Evolutionary conservation across 306 rosid genomes (phyloP), one percentile per base, ranked within the genome.

Genomic region (Quillaja saponaria): DNA sequence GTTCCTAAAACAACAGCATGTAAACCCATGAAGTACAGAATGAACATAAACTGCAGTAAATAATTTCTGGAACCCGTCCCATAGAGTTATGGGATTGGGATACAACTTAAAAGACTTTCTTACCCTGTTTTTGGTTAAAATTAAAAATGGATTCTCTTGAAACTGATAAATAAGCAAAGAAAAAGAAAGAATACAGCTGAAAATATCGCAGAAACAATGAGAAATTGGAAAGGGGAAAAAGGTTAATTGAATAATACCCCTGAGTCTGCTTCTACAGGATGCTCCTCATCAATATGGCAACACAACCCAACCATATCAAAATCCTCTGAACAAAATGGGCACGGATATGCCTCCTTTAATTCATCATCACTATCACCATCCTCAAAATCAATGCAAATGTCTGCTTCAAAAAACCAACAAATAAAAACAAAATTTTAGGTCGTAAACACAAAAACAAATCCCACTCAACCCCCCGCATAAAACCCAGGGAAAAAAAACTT

Each of bases 281-380:
- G 96, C n/a, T 85, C 80, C 33, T 74, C 73, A 41, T 85, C 90
- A 58, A 88, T 61, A 77, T 88, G 96, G 78, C 66, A 74, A 58
- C 85, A 82, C 34, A 85, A 74, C 48, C 79, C 84, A 53, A 81
- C 71, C 51, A 85, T 70, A 75, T 88, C 90, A 79, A 80, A 83
- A 74, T 85, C 85, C 20, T 82, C 90, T 0, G 74, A 46, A 61
- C 96, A 82, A 77, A 71, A 88, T 2, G 87, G 90, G 68, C 92
- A 88, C 8, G 87, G 80, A 70, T 80, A 85, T 8, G 50, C 80
- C 59, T 74, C 61, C 21, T 56, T 74, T 19, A 77, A 46, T 62
- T 83, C 96, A 17, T 78, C 85, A 5, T 79, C 95, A 15, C 38
- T 85, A 17, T 71, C 79, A 39, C 68, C 70, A 7, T 88, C 96